These are phyloP conservation scores for Paraleonurus japonicus DNA, from an alignment of 257 asterid genomes.

Conservation along the genomic window DNA sequence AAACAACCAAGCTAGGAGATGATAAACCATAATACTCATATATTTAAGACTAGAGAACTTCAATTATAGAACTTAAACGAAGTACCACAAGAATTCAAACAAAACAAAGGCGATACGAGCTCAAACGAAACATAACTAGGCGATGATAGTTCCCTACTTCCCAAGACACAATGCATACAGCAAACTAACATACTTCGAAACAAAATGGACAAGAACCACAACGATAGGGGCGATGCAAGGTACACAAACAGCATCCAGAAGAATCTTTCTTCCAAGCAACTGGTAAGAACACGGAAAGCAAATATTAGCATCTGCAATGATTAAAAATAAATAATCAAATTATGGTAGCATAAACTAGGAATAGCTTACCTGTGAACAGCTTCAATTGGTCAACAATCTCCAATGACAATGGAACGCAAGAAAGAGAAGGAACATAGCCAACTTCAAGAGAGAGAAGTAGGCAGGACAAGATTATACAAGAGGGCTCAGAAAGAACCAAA, in stretches of 20 bases:
- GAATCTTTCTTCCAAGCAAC: constrained; percentile 34
- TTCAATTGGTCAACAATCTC: constrained; percentile 53
- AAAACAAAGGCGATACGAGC: neutral
- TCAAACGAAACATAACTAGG: constrained; percentile 7
- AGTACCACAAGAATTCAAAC: neutral
- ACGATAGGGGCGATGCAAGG: constrained; percentile 18
- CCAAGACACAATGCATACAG: neutral
- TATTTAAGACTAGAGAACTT: neutral
- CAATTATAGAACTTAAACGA: neutral
- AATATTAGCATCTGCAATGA: neutral
- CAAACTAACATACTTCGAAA: constrained; percentile 11
- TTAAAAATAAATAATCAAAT: neutral
- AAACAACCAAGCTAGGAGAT: neutral
- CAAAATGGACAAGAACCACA: constrained; percentile 17
- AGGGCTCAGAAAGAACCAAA: constrained; percentile 26
- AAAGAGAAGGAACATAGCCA: constrained; percentile 13
- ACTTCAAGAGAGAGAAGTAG: constrained; percentile 20
- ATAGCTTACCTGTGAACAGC: constrained; percentile 38
- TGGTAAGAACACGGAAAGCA: constrained; percentile 16
- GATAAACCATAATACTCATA: neutral
- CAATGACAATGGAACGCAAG: constrained; percentile 29
- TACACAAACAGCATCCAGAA: constrained; percentile 28
- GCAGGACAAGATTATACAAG: constrained; percentile 3
- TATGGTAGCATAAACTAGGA: neutral
- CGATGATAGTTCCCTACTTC: constrained; percentile 10